These are phyloP conservation scores for Sicyos baderoa DNA, from an alignment of 306 rosid genomes.

Conservation along the genomic window DNA sequence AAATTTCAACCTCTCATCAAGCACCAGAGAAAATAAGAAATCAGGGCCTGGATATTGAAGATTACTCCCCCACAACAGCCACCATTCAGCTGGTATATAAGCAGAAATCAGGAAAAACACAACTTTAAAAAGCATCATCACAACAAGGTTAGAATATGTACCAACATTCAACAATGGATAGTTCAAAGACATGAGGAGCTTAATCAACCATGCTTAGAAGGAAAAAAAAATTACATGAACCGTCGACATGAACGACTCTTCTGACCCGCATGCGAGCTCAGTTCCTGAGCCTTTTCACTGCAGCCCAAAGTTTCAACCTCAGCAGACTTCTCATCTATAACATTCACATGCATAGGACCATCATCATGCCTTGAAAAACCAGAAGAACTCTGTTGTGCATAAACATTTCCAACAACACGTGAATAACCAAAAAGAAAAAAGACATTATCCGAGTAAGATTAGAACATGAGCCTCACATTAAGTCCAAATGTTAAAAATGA, in stretches of 20 bases:
- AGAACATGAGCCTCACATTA: neutral
- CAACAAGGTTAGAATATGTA: neutral
- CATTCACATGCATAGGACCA: slow-evolving; percentile 15
- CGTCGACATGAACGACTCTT: slow-evolving; percentile 38
- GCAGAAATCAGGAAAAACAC: slow-evolving; percentile 19
- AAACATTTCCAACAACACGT: neutral
- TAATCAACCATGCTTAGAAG: neutral
- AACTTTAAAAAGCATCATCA: neutral
- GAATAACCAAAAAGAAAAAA: neutral
- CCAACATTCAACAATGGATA: neutral
- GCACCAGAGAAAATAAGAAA: slow-evolving; percentile 24
- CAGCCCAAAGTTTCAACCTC: slow-evolving; percentile 22
- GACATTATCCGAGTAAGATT: neutral
- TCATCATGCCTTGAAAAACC: slow-evolving; percentile 26
- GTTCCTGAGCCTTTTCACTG: slow-evolving; percentile 22
- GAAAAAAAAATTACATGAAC: neutral
- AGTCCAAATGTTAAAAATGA: neutral
- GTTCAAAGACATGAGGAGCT: neutral
- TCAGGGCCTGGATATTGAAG: slow-evolving; percentile 23
- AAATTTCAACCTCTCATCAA: slow-evolving; percentile 72
- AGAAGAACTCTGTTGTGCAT: slow-evolving; percentile 39
- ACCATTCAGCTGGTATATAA: slow-evolving; percentile 29
- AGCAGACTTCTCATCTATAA: slow-evolving; percentile 26
- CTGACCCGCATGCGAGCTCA: slow-evolving; percentile 25
- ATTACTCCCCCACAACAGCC: slow-evolving; percentile 69